Conservation (phyloP, 176 grass and related monocot species). For the Triticum urartu region DNA sequence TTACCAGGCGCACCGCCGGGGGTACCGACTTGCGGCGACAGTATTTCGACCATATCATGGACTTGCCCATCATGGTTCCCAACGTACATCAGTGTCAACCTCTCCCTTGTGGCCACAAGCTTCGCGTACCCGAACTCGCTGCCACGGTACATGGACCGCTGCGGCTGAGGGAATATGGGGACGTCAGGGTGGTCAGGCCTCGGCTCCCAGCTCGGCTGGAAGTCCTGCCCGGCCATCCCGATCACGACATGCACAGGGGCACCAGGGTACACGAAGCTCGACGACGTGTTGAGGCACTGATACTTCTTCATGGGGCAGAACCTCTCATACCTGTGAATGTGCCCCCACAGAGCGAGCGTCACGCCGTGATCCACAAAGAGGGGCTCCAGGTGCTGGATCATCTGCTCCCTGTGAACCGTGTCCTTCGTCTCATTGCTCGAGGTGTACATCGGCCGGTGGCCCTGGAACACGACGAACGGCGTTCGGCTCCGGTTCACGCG, state of each 20-base stretch:
- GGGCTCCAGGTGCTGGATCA: conserved; percentile 71
- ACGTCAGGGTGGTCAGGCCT: conserved; percentile 57
- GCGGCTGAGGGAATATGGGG: conserved; percentile 79
- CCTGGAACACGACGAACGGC: conserved; percentile 88
- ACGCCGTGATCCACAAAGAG: conserved; percentile 81
- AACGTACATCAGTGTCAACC: conserved; percentile 60
- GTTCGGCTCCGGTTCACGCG: conserved; percentile 73
- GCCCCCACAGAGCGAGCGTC: conserved; percentile 89
- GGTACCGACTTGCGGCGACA: conserved; percentile 25
- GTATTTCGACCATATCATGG: conserved; percentile 83
- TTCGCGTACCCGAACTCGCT: conserved; percentile 78
- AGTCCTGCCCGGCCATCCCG: conserved; percentile 84
- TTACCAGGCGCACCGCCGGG: not conserved
- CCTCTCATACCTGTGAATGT: conserved; percentile 89
- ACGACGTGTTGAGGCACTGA: conserved; percentile 54
- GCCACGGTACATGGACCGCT: conserved; percentile 75
- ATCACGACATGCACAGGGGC: conserved; percentile 91
- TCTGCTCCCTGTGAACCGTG: conserved; percentile 45
- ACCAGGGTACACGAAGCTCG: conserved; percentile 60
- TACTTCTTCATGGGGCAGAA: conserved; percentile 84
- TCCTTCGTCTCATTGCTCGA: conserved; percentile 71
- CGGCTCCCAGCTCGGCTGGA: conserved; percentile 65
- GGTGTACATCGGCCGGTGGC: conserved; percentile 96
- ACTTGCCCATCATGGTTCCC: conserved; percentile 95
- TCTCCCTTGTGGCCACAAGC: conserved; percentile 79